Base-by-base conservation (phyloP, 108 stramenopile species). In the Cyclotella baltica region DNA sequence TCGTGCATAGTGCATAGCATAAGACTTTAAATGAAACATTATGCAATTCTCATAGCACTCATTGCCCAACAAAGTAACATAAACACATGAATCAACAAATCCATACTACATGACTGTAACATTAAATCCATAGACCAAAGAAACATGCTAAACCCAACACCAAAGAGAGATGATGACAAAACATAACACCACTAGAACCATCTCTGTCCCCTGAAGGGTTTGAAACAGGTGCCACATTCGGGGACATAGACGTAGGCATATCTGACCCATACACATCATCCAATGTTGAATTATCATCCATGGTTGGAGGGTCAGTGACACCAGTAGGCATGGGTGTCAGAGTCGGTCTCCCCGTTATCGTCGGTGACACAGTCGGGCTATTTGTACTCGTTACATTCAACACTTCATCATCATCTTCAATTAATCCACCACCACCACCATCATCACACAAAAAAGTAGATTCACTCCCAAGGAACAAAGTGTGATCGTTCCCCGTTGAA, bases 401-500 rank as follows among this genome's bases (percentile, higher is more conserved):
- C 30, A 20, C 33, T 33, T 0, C 6, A 2, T 48, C 52, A 23
- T 48, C 0, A 8, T 48, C 3, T 3, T 35, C 18, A 37, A 0
- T 52, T 27, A 28, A 0, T 52, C 30, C 0, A 1, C 27, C 51
- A 0, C 31, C 48, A 1, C 19, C 67, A 0, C 34, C 55, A 4
- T 56, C 43, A 3, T 4, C 22, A 66, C 76, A 77, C 31, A 62
- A 69, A 43, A 67, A 68, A 15, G 59, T 59, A 1, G 25, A n/a
- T 56, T 50, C 57, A 35, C 30, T 53, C 33, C 66, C 79, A 27
- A 80, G 66, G 33, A 68, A 80, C 22, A 80, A 38, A 29, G 72
- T 53, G 50, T 80, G 79, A 69, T 80, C 79, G 33, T 80, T 74
- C 43, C 79, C 72, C 40, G 59, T 63, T 20, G 79, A 73, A 53